Percentiles rank a stretch among this genome's conserved stretches.
These are phyloP conservation scores for Thalassiosira hispida DNA, from an alignment of 352 stramenopile genomes.

Conservation along the genomic window DNA sequence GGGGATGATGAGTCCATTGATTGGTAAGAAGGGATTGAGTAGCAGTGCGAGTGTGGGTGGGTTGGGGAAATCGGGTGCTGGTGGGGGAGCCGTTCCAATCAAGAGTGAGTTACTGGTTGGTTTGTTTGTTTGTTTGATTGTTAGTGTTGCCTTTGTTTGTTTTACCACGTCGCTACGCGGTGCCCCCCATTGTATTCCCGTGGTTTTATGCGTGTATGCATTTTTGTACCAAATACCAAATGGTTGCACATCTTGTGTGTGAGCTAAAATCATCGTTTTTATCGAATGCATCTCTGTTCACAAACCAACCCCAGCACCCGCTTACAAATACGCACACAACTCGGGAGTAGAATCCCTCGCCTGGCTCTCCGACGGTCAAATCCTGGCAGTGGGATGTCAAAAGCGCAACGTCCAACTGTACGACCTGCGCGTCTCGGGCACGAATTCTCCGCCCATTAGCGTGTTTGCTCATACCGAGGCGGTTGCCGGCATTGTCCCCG, in stretches of 20 bases:
- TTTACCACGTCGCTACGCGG: too few species aligned
- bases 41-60: constrained; percentile 11
- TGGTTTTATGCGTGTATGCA: too few species aligned
- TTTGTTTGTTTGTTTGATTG: constrained; percentile 1
- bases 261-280: too few species aligned
- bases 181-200: too few species aligned
- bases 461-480: constrained; percentile 66
- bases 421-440: constrained; percentile 69
- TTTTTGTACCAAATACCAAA: too few species aligned
- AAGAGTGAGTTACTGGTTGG: constrained; percentile 38
- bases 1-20: too few species aligned
- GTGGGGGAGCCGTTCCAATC: constrained; percentile 22
- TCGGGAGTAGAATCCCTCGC: constrained; percentile 69
- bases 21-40: neutral
- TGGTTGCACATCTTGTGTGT: too few species aligned
- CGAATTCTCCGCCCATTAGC: constrained; percentile 52
- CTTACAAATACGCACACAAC: constrained; percentile 61
- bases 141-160: neutral
- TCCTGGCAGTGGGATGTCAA: constrained; percentile 68
- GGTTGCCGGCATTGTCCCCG: constrained; percentile 72
- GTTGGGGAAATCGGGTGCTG: constrained; percentile 6
- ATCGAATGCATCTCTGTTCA: too few species aligned
- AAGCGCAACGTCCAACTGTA: constrained; percentile 66
- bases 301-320: constrained; percentile 25
- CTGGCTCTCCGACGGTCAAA: constrained; percentile 72